A percentile compares a stretch with the other conserved stretches of the same genome.
Evolutionary conservation across 768 basidiomycete species (phyloP).

Genomic region (Infundibulicybe gibba): DNA sequence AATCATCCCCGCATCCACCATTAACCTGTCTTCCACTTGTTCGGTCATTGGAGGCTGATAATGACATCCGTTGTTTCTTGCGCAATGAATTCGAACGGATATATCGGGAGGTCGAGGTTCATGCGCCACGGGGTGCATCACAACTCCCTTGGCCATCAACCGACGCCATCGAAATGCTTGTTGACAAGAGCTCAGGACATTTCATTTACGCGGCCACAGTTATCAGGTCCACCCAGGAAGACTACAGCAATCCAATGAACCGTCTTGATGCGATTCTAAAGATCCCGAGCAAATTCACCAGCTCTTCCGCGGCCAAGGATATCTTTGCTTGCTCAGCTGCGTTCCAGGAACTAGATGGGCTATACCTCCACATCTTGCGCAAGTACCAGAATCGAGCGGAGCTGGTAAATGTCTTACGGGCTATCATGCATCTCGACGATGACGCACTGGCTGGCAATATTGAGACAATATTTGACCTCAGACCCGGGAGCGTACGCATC

Average conservation of each 20-base stretch:
- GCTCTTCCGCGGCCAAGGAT: not conserved
- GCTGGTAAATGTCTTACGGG: not conserved
- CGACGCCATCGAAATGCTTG: conserved; percentile 2
- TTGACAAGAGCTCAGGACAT: conserved; percentile 1
- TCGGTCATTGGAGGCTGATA: not conserved
- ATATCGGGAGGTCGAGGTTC: not conserved
- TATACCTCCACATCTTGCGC: no score
- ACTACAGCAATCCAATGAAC: conserved; percentile 4
- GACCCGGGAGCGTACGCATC: not conserved
- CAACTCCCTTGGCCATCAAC: not conserved
- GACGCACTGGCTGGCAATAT: no score
- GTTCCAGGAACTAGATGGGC: no score
- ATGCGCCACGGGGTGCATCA: not conserved
- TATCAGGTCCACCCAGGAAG: conserved; percentile 6
- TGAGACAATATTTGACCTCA: conserved; percentile 2
- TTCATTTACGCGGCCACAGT: conserved; percentile 9
- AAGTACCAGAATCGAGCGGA: no score
- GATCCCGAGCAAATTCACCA: not conserved
- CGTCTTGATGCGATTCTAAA: conserved; percentile 3
- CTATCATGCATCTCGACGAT: conserved; percentile 1
- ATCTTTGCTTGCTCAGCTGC: not conserved
- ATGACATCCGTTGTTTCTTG: conserved; percentile 4
- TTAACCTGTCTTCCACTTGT: no score
- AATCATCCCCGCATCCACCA: conserved; percentile 2
- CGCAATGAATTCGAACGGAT: conserved; percentile 1